Evolutionary conservation across 192 early-diverging fungal genomes (phyloP).

Genomic region (Linnemannia exigua): DNA sequence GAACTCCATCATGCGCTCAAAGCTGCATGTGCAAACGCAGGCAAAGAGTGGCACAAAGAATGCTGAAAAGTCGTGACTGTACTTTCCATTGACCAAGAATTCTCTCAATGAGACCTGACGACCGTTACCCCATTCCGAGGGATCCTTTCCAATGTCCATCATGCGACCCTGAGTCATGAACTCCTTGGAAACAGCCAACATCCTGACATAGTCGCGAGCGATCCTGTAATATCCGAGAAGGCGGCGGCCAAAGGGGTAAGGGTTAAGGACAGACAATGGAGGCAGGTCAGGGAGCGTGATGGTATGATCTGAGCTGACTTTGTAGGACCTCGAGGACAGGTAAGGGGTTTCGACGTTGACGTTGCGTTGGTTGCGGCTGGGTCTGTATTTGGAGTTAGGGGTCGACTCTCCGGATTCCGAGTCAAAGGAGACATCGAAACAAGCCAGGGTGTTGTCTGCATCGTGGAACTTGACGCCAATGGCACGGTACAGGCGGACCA

Average conservation of each 20-base stretch:
- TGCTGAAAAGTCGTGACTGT: slow-evolving; percentile 54
- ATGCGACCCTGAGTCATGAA: slow-evolving; percentile 52
- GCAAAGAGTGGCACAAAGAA: slow-evolving; percentile 57
- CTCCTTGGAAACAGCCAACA: slow-evolving; percentile 51
- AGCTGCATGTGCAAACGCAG: slow-evolving; percentile 59
- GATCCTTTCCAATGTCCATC: slow-evolving; percentile 55
- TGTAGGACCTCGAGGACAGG: slow-evolving; percentile 51
- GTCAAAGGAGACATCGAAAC: slow-evolving; percentile 51
- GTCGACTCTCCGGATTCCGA: background rate
- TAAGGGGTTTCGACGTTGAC: slow-evolving; percentile 43
- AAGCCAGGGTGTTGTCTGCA: slow-evolving; percentile 55
- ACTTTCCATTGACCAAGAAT: slow-evolving; percentile 39
- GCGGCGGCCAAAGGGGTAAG: slow-evolving; percentile 53
- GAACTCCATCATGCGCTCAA: slow-evolving; percentile 57
- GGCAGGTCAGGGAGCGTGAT: slow-evolving; percentile 55
- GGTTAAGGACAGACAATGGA: slow-evolving; percentile 45
- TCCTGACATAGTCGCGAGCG: slow-evolving; percentile 51
- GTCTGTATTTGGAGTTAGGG: background rate
- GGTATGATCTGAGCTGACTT: slow-evolving; percentile 48
- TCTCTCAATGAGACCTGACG: slow-evolving; percentile 43
- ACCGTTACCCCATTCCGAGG: slow-evolving; percentile 54
- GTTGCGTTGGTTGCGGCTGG: background rate
- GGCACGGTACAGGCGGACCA: slow-evolving; percentile 50
- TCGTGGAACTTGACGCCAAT: slow-evolving; percentile 52
- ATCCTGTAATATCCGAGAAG: slow-evolving; percentile 53